These are phyloP conservation scores for Neofusicoccum cordaticola DNA, from an alignment of 2,329 filamentous ascomycete species.

Conservation along the genomic window DNA sequence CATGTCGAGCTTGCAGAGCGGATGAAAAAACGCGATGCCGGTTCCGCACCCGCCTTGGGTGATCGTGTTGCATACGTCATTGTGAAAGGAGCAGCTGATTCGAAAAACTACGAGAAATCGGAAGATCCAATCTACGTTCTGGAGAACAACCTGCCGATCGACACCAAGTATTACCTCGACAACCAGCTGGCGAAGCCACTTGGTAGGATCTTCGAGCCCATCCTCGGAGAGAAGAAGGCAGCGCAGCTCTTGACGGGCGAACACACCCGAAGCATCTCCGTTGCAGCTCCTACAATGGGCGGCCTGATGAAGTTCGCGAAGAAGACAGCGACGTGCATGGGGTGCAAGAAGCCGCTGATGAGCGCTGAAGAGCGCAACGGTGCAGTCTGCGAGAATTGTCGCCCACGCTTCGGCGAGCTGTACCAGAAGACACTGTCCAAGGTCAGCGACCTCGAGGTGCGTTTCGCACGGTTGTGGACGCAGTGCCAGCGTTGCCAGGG, in stretches of 20 bases:
- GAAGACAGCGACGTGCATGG: conserved; percentile 97
- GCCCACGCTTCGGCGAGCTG: conserved; percentile 80
- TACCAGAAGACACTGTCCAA: conserved; percentile 89
- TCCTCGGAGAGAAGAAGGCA: conserved; percentile 89
- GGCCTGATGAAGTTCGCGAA: conserved; percentile 98
- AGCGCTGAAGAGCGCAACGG: conserved; percentile 76
- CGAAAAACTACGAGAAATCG: conserved; percentile 95
- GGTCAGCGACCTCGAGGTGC: conserved; percentile 86
- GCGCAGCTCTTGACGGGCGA: conserved; percentile 83
- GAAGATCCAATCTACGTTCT: conserved; percentile 97
- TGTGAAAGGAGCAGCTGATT: conserved; percentile 81
- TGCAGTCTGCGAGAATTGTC: conserved; percentile 84
- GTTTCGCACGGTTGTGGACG: conserved; percentile 92
- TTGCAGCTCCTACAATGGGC: conserved; percentile 85
- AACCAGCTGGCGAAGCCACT: conserved; percentile 97
- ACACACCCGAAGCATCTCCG: conserved; percentile 90
- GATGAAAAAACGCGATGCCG: conserved; percentile 95
- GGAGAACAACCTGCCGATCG: conserved; percentile 95
- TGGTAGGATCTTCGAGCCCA: conserved; percentile 94
- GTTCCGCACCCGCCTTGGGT: conserved; percentile 86
- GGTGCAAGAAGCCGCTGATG: conserved; percentile 92
- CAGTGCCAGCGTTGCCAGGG: conserved; percentile 98
- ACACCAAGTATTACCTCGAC: conserved; percentile 97
- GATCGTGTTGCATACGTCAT: conserved; percentile 99
- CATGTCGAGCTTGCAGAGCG: conserved; percentile 93